Percentiles rank a stretch among this genome's conserved stretches.
Evolutionary conservation across 208 protist genomes (phyloP).

Genomic region (Acanthamoeba castellanii): DNA sequence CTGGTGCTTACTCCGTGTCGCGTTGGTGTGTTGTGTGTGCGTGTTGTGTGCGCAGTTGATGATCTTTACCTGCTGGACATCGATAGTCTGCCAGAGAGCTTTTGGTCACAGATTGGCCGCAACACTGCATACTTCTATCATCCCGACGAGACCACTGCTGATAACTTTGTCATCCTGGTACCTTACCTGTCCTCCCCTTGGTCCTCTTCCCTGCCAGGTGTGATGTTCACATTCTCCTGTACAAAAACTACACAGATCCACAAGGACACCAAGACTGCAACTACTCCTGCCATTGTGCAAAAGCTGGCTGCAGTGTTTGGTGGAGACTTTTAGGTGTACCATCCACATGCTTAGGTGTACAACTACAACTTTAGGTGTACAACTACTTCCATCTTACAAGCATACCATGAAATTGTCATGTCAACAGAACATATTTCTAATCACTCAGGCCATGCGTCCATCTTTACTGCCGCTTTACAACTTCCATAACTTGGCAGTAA

Average conservation of each 20-base stretch:
- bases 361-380: too few species aligned
- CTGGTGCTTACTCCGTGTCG: too few species aligned
- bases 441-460: too few species aligned
- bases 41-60: not conserved
- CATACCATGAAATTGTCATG: too few species aligned
- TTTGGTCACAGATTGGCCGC: constrained; percentile 25
- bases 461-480: too few species aligned
- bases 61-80: constrained; percentile 28
- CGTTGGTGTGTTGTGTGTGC: too few species aligned
- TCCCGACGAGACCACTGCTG: constrained; percentile 39
- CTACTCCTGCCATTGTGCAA: not conserved
- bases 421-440: too few species aligned
- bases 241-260: not conserved
- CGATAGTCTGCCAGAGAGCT: not conserved
- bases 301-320: constrained; percentile 38
- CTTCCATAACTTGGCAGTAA: too few species aligned
- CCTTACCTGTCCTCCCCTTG: not conserved
- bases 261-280: constrained; percentile 1
- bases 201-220: not conserved
- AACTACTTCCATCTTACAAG: too few species aligned
- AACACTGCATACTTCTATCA: constrained; percentile 32
- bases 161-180: constrained; percentile 51
- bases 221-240: too few species aligned
- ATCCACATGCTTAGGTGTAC: too few species aligned
- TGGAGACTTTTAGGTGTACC: too few species aligned